These are phyloP conservation scores for Leccinum variicolor DNA, from an alignment of 768 basidiomycete genomes.

Conservation along the genomic window DNA sequence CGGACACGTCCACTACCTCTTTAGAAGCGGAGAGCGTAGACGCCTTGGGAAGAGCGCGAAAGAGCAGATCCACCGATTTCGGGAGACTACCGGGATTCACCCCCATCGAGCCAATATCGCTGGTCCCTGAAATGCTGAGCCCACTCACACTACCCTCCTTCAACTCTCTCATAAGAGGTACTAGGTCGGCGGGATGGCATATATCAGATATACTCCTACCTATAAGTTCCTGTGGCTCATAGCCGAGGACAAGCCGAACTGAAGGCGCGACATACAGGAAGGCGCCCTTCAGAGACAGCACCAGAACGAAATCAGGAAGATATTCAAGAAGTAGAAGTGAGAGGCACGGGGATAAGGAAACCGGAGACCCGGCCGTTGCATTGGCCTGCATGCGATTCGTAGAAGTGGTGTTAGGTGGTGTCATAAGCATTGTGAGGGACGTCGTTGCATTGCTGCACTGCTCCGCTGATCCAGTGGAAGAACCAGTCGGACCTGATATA, in stretches of 20 bases:
- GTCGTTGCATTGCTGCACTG: constrained; percentile 8
- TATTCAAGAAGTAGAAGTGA: constrained; percentile 53
- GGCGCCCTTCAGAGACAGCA: constrained; percentile 87
- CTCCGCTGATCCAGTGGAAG: constrained; percentile 10
- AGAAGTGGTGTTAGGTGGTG: constrained; percentile 17
- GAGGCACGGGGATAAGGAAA: constrained; percentile 41
- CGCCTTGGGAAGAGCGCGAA: constrained; percentile 70
- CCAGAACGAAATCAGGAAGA: constrained; percentile 80
- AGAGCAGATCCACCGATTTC: constrained; percentile 77
- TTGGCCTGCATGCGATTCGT: constrained; percentile 9
- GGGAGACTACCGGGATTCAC: constrained; percentile 28
- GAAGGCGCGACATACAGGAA: constrained; percentile 92
- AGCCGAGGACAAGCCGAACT: constrained; percentile 76
- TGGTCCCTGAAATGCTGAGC: constrained; percentile 13
- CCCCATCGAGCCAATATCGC: constrained; percentile 13
- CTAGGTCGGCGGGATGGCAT: constrained; percentile 86
- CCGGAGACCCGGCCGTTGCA: constrained; percentile 30
- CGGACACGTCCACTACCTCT: not conserved
- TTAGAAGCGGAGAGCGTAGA: not conserved
- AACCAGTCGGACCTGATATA: constrained; percentile 26
- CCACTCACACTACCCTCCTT: constrained; percentile 52
- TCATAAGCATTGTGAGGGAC: constrained; percentile 20
- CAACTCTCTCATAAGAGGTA: constrained; percentile 87
- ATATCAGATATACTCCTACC: constrained; percentile 76
- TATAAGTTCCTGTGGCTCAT: constrained; percentile 79